Percentiles rank a stretch among this genome's conserved stretches.
phyloP scores from a whole-genome alignment of 768 basidiomycete species.

The Inosperma sp. region DNA sequence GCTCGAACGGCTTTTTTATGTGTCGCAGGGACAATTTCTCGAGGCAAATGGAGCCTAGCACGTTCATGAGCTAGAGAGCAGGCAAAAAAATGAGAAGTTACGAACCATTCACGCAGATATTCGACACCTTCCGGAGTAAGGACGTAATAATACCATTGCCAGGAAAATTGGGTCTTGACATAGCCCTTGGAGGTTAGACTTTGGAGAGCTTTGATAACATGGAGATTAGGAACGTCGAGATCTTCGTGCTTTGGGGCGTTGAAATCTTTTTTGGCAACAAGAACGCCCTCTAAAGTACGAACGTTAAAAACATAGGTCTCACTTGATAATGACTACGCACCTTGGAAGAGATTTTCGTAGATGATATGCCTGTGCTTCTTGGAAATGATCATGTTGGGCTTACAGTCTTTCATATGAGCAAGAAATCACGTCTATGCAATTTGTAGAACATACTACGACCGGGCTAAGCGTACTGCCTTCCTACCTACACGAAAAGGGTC shows the following conservation, averaged over 20 bases:
- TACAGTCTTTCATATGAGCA: neutral
- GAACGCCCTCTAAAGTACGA: conserved; percentile 91
- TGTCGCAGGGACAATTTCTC: conserved; percentile 94
- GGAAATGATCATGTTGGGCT: conserved; percentile 87
- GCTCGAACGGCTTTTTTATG: conserved; percentile 95
- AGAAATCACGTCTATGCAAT: no score
- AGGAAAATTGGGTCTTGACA: conserved; percentile 99
- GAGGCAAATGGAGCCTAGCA: conserved; percentile 86
- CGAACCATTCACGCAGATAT: conserved; percentile 86
- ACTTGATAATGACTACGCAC: conserved; percentile 40
- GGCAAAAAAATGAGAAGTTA: conserved; percentile 6
- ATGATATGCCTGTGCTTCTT: conserved; percentile 93
- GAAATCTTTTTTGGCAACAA: conserved; percentile 99
- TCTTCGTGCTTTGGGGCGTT: conserved; percentile 97
- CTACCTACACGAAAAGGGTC: no score
- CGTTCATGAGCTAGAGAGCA: neutral
- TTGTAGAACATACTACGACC: no score
- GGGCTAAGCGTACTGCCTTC: no score
- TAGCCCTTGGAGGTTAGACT: conserved; percentile 70
- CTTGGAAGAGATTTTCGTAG: conserved; percentile 99
- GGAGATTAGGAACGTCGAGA: conserved; percentile 63
- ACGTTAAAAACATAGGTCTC: conserved; percentile 1
- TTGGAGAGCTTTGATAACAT: conserved; percentile 69
- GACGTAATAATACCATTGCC: conserved; percentile 99
- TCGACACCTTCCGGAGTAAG: conserved; percentile 97